These are phyloP conservation scores for Pilasporangium apinafurcum DNA, from an alignment of 352 stramenopile species.

Conservation along the genomic window DNA sequence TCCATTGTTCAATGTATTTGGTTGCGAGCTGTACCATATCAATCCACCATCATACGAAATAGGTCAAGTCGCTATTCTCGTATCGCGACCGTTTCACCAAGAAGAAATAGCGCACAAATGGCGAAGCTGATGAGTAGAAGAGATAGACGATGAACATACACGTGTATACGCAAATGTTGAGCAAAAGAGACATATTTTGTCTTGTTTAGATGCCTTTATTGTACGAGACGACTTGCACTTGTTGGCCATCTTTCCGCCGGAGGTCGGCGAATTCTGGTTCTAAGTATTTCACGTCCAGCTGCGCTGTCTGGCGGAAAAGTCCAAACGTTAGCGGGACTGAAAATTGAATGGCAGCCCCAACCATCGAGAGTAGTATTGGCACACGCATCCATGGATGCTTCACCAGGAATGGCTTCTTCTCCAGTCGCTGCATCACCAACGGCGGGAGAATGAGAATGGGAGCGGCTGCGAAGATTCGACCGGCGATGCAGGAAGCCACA, in stretches of 20 bases:
- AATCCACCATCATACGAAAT: not conserved
- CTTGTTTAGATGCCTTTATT: conserved; percentile 68
- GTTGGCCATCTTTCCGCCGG: conserved; percentile 35
- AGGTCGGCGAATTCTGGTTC: conserved; percentile 49
- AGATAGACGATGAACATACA: too few relatives aligned
- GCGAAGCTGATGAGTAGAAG: too few relatives aligned
- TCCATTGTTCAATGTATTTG: too few relatives aligned
- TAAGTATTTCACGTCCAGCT: conserved; percentile 52
- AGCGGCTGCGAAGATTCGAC: conserved; percentile 71
- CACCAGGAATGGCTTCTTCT: conserved; percentile 33
- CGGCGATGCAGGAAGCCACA: conserved; percentile 67
- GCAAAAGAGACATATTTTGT: not conserved
- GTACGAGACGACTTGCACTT: conserved; percentile 66
- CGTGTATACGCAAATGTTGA: too few relatives aligned
- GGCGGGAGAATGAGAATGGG: conserved; percentile 78
- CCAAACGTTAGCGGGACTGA: conserved; percentile 83
- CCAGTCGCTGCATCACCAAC: conserved; percentile 46
- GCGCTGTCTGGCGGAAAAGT: conserved; percentile 77
- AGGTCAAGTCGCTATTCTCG: too few relatives aligned
- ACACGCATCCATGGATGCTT: conserved; percentile 50
- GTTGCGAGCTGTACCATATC: not conserved
- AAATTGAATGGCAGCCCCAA: conserved; percentile 77
- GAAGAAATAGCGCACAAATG: too few relatives aligned
- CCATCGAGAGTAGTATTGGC: conserved; percentile 57
- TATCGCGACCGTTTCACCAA: too few relatives aligned